Evolutionary conservation across 2,329 filamentous ascomycete genomes (phyloP).

Genomic region (Fusarium sp.): DNA sequence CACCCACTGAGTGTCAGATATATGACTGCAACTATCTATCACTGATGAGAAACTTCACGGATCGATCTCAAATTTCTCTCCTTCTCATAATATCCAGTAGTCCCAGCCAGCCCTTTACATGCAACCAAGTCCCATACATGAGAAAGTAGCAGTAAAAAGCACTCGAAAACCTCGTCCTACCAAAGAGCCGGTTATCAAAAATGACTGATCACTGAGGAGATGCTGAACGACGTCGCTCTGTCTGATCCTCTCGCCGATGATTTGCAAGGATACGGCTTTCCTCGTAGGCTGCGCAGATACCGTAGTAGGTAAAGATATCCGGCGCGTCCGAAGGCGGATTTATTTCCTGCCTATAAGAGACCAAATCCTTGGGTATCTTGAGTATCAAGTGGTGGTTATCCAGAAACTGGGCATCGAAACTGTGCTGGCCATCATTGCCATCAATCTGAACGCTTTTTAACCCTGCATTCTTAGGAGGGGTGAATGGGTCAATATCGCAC

Average conservation of each 20-base stretch:
- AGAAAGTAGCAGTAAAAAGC: not conserved
- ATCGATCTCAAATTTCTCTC: not conserved
- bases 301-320: not conserved
- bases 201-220: not conserved
- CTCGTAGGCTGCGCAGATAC: too few relatives aligned
- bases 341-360: not conserved
- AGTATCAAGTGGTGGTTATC: not conserved
- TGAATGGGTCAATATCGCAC: too few relatives aligned
- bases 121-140: not conserved
- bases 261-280: not conserved
- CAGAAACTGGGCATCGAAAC: not conserved
- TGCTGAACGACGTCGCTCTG: not conserved
- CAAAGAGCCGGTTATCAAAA: not conserved
- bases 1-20: not conserved
- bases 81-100: not conserved
- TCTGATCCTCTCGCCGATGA: accelerated
- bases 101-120: not conserved
- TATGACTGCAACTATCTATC: not conserved
- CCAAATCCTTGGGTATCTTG: not conserved
- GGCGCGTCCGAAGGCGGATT: not conserved
- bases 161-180: not conserved
- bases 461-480: too few relatives aligned
- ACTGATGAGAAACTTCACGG: not conserved
- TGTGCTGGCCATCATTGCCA: not conserved
- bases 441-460: too few relatives aligned